These are phyloP conservation scores for Entophlyctis luteolus DNA, from an alignment of 192 early-diverging fungal genomes.

Conservation along the genomic window DNA sequence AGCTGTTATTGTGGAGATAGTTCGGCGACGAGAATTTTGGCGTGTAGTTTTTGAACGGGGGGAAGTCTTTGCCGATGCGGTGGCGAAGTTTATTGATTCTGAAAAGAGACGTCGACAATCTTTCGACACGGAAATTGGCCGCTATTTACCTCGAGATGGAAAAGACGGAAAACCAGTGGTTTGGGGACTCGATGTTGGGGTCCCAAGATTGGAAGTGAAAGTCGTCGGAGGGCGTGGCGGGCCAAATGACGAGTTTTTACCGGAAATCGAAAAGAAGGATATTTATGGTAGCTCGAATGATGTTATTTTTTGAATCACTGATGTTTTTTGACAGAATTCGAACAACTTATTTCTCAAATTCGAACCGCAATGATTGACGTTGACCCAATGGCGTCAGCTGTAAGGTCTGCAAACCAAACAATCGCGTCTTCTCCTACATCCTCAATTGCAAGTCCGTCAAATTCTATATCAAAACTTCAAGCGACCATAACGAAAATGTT, in stretches of 20 bases:
- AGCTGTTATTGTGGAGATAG: conserved; percentile 46
- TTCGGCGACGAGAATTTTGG: conserved; percentile 45
- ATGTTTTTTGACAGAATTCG: conserved; percentile 29
- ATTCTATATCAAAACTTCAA: conserved; percentile 44
- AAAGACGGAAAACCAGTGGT: conserved; percentile 27
- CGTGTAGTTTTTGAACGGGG: conserved; percentile 34
- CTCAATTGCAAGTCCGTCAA: neutral
- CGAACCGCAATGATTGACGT: conserved; percentile 33
- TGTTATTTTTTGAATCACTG: neutral
- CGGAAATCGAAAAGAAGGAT: conserved; percentile 35
- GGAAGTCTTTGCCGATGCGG: conserved; percentile 40
- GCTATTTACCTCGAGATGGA: conserved; percentile 37
- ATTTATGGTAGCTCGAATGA: conserved; percentile 18
- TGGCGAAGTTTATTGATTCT: conserved; percentile 28
- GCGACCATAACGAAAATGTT: conserved; percentile 49
- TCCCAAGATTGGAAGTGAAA: conserved; percentile 35
- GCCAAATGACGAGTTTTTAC: conserved; percentile 36
- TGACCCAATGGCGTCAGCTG: conserved; percentile 27
- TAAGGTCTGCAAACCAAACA: conserved; percentile 6
- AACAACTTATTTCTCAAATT: conserved; percentile 38
- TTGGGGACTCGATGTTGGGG: conserved; percentile 40
- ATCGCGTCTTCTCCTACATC: conserved; percentile 11
- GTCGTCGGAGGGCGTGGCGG: conserved; percentile 28
- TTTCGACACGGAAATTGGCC: conserved; percentile 40
- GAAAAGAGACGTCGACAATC: conserved; percentile 40